Conservation (phyloP, 1,139 yeast genomes). For the Magnusiomyces fungicola region DNA sequence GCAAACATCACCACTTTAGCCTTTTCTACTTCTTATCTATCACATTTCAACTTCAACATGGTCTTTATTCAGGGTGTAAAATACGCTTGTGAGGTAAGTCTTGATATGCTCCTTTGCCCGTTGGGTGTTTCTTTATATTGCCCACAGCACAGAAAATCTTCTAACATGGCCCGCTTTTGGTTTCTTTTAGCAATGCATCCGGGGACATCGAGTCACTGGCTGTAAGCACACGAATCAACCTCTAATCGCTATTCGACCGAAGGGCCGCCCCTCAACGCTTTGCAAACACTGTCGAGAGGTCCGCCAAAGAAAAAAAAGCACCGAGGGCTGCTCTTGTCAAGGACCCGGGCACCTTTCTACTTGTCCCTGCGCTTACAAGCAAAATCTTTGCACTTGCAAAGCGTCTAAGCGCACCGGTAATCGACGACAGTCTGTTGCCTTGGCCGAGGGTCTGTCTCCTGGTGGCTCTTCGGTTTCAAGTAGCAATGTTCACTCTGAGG, state of each 20-base stretch:
- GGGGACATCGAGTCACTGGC: constrained; percentile 93
- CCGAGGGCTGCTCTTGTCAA: constrained; percentile 61
- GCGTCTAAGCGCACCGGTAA: not conserved
- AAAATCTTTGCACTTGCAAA: constrained; percentile 49
- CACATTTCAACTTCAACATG: not conserved
- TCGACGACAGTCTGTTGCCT: not conserved
- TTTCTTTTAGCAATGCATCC: constrained; percentile 54
- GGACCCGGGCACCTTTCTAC: constrained; percentile 42
- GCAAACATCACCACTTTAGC: too few relatives aligned
- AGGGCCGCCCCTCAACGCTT: constrained; percentile 92
- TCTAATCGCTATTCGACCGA: constrained; percentile 85
- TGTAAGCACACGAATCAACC: constrained; percentile 92
- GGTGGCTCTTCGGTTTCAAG: not conserved
- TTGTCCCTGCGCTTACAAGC: constrained; percentile 49
- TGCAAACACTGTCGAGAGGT: constrained; percentile 82
- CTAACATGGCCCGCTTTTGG: constrained; percentile 25
- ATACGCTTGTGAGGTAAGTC: not conserved
- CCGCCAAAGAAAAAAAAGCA: constrained; percentile 61
- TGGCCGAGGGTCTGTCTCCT: constrained; percentile 20
- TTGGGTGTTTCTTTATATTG: not conserved
- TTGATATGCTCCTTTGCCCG: too few relatives aligned
- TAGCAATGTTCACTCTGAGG: not conserved
- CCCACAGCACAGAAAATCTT: not conserved
- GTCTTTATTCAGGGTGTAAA: not conserved
- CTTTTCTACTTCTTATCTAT: too few relatives aligned